phyloP scores from a whole-genome alignment of 2,329 filamentous ascomycete genomes.

The Cordyceps pruinosa region DNA sequence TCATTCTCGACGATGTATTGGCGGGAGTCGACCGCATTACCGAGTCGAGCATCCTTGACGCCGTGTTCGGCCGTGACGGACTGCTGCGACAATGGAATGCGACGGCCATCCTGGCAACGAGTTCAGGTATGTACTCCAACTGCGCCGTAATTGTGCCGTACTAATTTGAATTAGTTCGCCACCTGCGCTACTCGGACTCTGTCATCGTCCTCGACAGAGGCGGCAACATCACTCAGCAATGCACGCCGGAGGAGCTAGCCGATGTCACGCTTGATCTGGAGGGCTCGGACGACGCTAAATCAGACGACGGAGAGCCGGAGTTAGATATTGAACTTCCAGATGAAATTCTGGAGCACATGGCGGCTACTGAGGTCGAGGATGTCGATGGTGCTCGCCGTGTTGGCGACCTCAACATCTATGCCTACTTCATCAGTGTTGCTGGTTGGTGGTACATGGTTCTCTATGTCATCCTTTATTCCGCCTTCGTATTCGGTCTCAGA shows the following conservation, averaged over 20 bases:
- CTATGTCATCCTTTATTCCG: conserved; percentile 16
- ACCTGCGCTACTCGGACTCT: conserved; percentile 19
- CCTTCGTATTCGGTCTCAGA: conserved; percentile 17
- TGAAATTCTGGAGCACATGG: conserved; percentile 15
- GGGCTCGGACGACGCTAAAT: background rate
- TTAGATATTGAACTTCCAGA: conserved; percentile 13
- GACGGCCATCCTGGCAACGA: conserved; percentile 24
- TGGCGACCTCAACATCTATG: conserved; percentile 16
- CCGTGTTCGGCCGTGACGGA: conserved; percentile 28
- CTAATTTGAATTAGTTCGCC: conserved; percentile 14
- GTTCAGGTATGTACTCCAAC: conserved; percentile 16
- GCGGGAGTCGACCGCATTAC: conserved; percentile 31
- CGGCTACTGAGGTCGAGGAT: conserved; percentile 12
- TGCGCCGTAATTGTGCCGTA: too few species aligned
- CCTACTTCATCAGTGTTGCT: conserved; percentile 17
- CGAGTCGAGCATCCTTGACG: conserved; percentile 29
- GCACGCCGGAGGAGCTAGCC: conserved; percentile 14
- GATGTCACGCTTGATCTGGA: background rate
- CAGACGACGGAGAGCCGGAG: background rate
- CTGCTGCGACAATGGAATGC: conserved; percentile 20
- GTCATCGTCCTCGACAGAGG: conserved; percentile 20
- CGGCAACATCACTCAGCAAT: conserved; percentile 19
- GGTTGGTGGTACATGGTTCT: conserved; percentile 14
- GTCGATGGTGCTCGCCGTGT: conserved; percentile 10
- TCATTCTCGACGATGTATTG: conserved; percentile 28